These are phyloP conservation scores for Cercospora sp. DNA, from an alignment of 2,329 filamentous ascomycete species.

Conservation along the genomic window DNA sequence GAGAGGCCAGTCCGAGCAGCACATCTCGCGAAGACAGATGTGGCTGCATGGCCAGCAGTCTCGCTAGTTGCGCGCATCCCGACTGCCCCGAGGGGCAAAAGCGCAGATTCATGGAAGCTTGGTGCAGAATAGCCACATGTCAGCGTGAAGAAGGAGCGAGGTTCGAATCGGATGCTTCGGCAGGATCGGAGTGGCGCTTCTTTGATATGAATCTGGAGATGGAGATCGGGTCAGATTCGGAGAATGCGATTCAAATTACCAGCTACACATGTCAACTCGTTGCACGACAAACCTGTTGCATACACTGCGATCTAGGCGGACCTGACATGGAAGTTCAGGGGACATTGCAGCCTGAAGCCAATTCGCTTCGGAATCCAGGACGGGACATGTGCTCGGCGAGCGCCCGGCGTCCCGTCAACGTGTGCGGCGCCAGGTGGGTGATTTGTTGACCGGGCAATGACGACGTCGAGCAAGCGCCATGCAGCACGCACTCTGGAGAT, in stretches of 20 bases:
- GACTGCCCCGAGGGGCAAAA: not conserved
- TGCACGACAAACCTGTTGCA: not conserved
- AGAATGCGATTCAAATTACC: not conserved
- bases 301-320: not conserved
- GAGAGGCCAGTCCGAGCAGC: not conserved
- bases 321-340: not conserved
- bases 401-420: not conserved
- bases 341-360: not conserved
- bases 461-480: not conserved
- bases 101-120: not conserved
- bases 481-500: not conserved
- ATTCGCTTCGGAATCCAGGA: not conserved
- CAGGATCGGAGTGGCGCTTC: not conserved
- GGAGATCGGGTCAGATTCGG: not conserved
- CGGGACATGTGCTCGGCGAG: not conserved
- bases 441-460: not conserved
- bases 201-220: not conserved
- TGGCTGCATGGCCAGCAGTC: not conserved
- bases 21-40: not conserved
- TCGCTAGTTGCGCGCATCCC: not conserved
- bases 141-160: not conserved
- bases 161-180: not conserved
- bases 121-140: constrained; percentile 4
- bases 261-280: not conserved
- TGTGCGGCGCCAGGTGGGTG: not conserved